These are phyloP conservation scores for Auricularia sp. DNA, from an alignment of 768 basidiomycete species.

Conservation along the genomic window DNA sequence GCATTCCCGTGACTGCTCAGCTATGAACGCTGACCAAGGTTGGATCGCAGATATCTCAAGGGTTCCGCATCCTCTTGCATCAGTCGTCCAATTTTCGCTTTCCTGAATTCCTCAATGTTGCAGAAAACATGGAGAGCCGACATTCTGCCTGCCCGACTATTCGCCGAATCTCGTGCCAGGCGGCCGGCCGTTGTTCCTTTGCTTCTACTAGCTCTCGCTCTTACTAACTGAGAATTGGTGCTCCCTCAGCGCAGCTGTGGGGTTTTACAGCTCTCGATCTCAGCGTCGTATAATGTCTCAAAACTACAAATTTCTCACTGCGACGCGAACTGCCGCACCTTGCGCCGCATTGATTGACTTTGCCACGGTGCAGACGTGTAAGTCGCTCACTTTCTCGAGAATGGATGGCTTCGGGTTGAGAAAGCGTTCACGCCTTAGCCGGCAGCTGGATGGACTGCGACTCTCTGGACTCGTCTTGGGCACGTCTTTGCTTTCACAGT, in stretches of 20 bases:
- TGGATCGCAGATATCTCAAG: too few relatives aligned
- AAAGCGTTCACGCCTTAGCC: constrained; percentile 43
- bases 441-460: constrained; percentile 37
- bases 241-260: neutral
- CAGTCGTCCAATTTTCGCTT: too few relatives aligned
- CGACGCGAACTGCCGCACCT: neutral
- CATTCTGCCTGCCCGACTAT: too few relatives aligned
- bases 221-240: neutral
- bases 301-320: neutral
- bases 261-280: too few relatives aligned
- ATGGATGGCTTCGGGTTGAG: constrained; percentile 45
- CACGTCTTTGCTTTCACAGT: neutral
- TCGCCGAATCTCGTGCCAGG: too few relatives aligned
- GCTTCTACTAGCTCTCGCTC: neutral
- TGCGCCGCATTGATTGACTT: neutral
- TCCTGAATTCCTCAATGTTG: too few relatives aligned
- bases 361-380: constrained; percentile 22
- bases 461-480: constrained; percentile 43
- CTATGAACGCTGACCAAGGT: too few relatives aligned
- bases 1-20: too few relatives aligned
- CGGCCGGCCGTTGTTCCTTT: too few relatives aligned
- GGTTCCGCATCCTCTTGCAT: too few relatives aligned
- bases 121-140: too few relatives aligned
- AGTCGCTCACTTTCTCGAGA: constrained; percentile 42
- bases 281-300: neutral